Conservation (phyloP, 768 basidiomycete genomes). For the Amanita rimosa region DNA sequence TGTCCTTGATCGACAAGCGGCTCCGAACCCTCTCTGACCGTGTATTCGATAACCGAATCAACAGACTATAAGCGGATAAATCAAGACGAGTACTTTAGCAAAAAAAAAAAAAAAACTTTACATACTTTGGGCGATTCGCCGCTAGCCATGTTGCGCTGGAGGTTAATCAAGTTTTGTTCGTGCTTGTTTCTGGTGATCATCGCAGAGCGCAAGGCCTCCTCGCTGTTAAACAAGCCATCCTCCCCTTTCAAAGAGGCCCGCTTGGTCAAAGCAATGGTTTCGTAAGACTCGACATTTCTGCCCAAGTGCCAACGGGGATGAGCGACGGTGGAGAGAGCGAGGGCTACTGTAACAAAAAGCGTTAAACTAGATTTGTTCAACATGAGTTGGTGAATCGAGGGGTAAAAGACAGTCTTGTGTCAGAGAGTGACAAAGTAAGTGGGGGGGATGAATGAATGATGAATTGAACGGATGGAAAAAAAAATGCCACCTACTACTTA, state of each 20-base stretch:
- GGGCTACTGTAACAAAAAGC: neutral
- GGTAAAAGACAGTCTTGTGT: neutral
- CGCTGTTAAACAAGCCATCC: conserved; percentile 6
- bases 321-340: neutral
- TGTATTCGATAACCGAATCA: no score
- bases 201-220: conserved; percentile 9
- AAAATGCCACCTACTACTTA: neutral
- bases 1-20: neutral
- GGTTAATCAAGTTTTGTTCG: conserved; percentile 14
- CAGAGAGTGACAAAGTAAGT: neutral
- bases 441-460: neutral
- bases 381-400: neutral
- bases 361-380: neutral
- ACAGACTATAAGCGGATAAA: no score
- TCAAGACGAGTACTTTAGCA: neutral
- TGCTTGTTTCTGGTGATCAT: conserved; percentile 13
- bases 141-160: conserved; percentile 7
- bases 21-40: neutral
- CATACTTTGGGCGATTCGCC: neutral
- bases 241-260: neutral
- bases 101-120: conserved; percentile 16
- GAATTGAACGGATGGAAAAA: neutral
- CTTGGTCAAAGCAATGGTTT: neutral
- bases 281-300: neutral
- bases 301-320: neutral